These are phyloP conservation scores for Adansonia gregorii DNA, from an alignment of 441 rosid species.

Conservation along the genomic window DNA sequence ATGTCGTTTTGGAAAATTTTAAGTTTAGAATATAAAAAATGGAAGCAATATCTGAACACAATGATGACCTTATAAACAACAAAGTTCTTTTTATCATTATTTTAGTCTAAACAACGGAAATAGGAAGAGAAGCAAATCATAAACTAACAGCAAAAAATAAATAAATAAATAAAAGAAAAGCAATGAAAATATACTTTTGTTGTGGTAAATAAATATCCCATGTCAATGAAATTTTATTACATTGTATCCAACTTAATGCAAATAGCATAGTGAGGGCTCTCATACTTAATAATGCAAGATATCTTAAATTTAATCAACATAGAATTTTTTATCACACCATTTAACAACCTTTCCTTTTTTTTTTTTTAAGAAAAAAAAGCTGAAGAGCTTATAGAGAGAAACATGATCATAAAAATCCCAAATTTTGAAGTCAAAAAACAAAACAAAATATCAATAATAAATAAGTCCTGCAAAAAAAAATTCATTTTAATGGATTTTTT, in stretches of 20 bases:
- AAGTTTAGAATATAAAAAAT: background rate
- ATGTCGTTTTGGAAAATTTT: background rate
- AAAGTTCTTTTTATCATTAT: background rate
- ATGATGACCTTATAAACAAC: background rate
- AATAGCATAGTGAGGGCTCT: background rate
- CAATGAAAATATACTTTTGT: background rate
- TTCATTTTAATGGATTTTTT: background rate
- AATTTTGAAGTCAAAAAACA: background rate
- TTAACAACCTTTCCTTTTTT: background rate
- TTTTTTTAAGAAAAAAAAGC: background rate
- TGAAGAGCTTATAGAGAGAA: background rate
- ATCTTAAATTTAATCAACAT: background rate
- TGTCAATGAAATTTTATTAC: background rate
- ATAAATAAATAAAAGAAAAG: background rate
- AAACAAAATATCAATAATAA: background rate
- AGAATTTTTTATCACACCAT: background rate
- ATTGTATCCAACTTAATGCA: background rate
- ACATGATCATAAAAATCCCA: background rate
- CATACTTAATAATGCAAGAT: background rate
- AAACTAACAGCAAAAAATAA: background rate
- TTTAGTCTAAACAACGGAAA: background rate
- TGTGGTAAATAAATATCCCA: background rate
- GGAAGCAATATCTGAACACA: background rate
- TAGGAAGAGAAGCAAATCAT: background rate
- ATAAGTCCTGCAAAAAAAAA: background rate